Percentiles rank a stretch among this genome's conserved stretches.
phyloP scores from a whole-genome alignment of 2,329 filamentous ascomycete genomes.

The Monascus ruber region DNA sequence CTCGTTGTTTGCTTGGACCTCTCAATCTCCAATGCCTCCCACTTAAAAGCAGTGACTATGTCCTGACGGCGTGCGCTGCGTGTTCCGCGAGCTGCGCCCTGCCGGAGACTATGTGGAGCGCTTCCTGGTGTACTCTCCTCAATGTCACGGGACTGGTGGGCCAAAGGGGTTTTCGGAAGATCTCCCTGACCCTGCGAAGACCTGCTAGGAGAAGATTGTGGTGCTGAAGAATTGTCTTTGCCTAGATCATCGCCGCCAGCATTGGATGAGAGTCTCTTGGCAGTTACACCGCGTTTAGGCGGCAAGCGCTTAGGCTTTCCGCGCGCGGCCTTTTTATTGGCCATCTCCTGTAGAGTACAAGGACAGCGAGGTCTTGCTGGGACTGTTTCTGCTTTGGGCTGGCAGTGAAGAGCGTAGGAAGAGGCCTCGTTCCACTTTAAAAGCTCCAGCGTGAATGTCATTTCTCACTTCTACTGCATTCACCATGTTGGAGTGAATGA shows the following conservation, averaged over 20 bases:
- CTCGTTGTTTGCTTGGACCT: slow-evolving; percentile 4
- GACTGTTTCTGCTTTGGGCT: no score
- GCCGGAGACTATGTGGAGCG: slow-evolving; percentile 7
- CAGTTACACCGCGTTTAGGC: background rate
- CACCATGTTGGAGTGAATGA: no score
- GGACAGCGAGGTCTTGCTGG: no score
- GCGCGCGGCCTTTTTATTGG: background rate
- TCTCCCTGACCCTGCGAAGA: no score
- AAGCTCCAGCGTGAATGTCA: no score
- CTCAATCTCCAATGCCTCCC: slow-evolving; percentile 14
- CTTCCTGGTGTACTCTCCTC: background rate
- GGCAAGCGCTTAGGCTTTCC: background rate
- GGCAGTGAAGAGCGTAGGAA: no score
- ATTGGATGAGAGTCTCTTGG: slow-evolving; percentile 1
- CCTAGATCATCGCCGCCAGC: background rate
- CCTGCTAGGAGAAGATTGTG: no score
- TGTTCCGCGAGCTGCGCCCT: slow-evolving; percentile 15
- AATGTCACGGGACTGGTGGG: no score
- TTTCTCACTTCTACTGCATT: no score
- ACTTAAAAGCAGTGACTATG: slow-evolving; percentile 13
- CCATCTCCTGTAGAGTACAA: background rate
- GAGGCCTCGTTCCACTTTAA: no score
- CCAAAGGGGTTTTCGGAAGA: no score
- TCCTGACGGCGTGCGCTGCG: slow-evolving; percentile 9
- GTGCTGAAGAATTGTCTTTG: no score